Evolutionary conservation across 495 filamentous ascomycete genomes (phyloP).

Genomic region (Tuber indicum): DNA sequence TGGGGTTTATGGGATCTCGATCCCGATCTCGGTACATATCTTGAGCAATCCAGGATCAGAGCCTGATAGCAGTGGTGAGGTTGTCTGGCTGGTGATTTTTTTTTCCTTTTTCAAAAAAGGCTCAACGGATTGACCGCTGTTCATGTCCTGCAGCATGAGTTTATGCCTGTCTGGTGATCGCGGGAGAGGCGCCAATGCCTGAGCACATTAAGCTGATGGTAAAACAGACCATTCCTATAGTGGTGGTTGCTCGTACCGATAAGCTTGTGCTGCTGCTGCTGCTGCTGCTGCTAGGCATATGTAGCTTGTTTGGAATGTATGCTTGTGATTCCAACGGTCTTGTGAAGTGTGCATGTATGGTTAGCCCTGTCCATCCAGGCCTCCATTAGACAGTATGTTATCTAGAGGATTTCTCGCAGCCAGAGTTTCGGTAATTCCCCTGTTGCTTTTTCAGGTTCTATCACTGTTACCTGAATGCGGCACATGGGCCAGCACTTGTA

Average conservation of each 20-base stretch:
- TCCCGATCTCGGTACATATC: conserved; percentile 4
- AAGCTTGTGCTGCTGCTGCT: not conserved
- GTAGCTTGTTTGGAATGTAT: conserved; percentile 1
- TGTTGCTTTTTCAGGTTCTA: not conserved
- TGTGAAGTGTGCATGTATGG: not conserved
- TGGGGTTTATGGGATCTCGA: not conserved
- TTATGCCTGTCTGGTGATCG: conserved; percentile 2
- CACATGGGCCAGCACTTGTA: not conserved
- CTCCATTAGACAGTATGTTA: not conserved
- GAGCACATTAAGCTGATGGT: conserved; percentile 1
- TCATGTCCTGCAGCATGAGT: not conserved
- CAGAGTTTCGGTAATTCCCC: not conserved
- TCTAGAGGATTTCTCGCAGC: not conserved
- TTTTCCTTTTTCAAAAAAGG: not conserved
- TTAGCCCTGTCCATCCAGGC: not conserved
- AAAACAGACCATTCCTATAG: not conserved
- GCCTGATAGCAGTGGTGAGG: not conserved
- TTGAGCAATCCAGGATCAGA: conserved; percentile 1
- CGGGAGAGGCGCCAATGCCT: conserved; percentile 3
- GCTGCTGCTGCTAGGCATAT: not conserved
- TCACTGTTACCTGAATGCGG: not conserved
- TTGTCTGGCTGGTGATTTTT: not conserved
- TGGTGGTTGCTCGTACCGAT: not conserved
- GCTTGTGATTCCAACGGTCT: not conserved
- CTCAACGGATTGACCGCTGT: not conserved